Percentiles rank a stretch among this genome's conserved stretches.
These are phyloP conservation scores for Chrysoporthe puriensis DNA, from an alignment of 2,329 filamentous ascomycete genomes.

Conservation along the genomic window DNA sequence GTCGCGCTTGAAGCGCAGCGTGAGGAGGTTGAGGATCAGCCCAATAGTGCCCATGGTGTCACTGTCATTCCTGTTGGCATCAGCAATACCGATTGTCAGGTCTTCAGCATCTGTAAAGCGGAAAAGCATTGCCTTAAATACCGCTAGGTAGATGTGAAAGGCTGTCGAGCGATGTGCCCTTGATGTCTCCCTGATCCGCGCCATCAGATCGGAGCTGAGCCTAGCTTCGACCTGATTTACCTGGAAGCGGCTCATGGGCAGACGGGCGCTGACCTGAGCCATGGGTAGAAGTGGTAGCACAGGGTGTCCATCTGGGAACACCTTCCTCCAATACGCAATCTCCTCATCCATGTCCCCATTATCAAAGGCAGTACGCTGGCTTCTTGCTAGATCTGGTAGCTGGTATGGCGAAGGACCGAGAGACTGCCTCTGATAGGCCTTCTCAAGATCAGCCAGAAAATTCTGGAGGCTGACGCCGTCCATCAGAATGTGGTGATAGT, in stretches of 20 bases:
- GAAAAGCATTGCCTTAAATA: constrained; percentile 42
- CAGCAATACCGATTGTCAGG: constrained; percentile 52
- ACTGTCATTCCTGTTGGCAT: constrained; percentile 47
- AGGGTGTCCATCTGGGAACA: background rate
- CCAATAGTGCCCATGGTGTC: constrained; percentile 45
- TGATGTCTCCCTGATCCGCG: background rate
- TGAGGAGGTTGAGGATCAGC: constrained; percentile 52
- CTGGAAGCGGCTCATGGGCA: constrained; percentile 18
- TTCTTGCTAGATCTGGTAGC: constrained; percentile 40
- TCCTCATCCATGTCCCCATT: constrained; percentile 34
- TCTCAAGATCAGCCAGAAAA: constrained; percentile 43
- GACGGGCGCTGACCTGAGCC: constrained; percentile 31
- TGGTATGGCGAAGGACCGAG: constrained; percentile 35
- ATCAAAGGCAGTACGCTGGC: constrained; percentile 37
- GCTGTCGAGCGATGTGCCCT: constrained; percentile 25
- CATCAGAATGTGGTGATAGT: constrained; percentile 20
- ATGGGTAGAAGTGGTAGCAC: constrained; percentile 5
- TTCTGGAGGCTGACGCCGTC: constrained; percentile 17
- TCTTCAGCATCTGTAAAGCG: constrained; percentile 40
- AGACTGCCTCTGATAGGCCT: constrained; percentile 40
- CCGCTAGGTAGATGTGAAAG: constrained; percentile 52
- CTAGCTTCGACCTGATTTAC: constrained; percentile 1
- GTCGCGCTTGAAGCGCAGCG: constrained; percentile 42
- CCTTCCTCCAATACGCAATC: constrained; percentile 3
- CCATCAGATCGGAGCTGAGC: background rate